phyloP scores from a whole-genome alignment of 2,329 filamentous ascomycete species.

The Apiospora pterosperma region DNA sequence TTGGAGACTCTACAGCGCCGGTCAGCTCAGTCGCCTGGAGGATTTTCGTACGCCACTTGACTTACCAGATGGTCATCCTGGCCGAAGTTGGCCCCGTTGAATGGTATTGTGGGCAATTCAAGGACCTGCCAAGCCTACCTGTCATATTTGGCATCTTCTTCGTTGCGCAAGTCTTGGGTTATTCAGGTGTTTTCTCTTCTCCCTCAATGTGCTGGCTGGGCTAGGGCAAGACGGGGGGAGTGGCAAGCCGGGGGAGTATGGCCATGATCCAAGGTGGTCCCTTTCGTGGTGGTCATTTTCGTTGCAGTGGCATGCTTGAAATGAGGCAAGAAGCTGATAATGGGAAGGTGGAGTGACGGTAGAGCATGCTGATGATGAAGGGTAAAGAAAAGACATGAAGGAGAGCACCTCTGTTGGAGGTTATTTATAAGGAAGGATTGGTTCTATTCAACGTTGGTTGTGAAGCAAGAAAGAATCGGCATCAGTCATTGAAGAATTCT shows the following conservation, averaged over 20 bases:
- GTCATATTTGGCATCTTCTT: slow-evolving; percentile 45
- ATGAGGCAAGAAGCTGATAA: slow-evolving; percentile 49
- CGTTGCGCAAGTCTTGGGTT: slow-evolving; percentile 32
- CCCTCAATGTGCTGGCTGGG: slow-evolving; percentile 42
- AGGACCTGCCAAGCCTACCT: slow-evolving; percentile 43
- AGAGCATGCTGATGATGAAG: slow-evolving; percentile 32
- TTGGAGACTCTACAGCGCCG: slow-evolving; percentile 54
- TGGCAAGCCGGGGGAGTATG: slow-evolving; percentile 43
- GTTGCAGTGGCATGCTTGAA: slow-evolving; percentile 40
- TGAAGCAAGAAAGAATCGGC: neutral
- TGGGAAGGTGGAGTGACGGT: slow-evolving; percentile 49
- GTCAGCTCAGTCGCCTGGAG: slow-evolving; percentile 47
- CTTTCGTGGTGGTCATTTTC: slow-evolving; percentile 47
- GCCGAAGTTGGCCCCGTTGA: slow-evolving; percentile 39
- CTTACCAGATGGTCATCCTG: slow-evolving; percentile 37
- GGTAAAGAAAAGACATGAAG: neutral
- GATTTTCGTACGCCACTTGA: slow-evolving; percentile 46
- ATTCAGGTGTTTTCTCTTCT: neutral
- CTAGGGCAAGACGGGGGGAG: slow-evolving; percentile 44
- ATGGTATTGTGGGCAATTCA: slow-evolving; percentile 43
- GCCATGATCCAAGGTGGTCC: slow-evolving; percentile 45
- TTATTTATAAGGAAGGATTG: too few relatives aligned
- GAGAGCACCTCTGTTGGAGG: neutral
- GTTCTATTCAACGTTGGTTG: neutral
- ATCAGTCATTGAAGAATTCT: too few relatives aligned